Evolutionary conservation across 305 asterid genomes (phyloP), one percentile per base, ranked within the genome.

Genomic region (Stenogyne calaminthoides): DNA sequence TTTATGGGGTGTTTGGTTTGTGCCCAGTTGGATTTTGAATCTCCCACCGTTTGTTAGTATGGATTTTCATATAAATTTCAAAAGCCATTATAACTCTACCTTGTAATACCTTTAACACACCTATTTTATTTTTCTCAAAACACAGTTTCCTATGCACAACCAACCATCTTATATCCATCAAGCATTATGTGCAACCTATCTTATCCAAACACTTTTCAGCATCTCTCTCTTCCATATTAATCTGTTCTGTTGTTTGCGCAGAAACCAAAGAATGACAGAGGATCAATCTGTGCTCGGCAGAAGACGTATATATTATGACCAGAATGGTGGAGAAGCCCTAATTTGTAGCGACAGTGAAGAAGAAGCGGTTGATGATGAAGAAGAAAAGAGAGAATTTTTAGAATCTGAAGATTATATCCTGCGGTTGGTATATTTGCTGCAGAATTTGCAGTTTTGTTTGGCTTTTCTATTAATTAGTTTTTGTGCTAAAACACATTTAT

Each of bases 291-390:
- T 91, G 51, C 87, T 95, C 44, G 98, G 99, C 69, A 88, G 98
- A 82, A 89, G 98, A 77, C 88, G 99, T 83, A 95, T 95, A 63
- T 95, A 95, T 81, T 95, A 95, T 81, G 99, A 88, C 64, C 96
- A 86, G 76, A 86, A 65, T 81, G 93, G 96, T 27, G 98, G 99
- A 0, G 99, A 95, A 86, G 93, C 99, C 75, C 90, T 95, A 55
- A 91, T 95, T 79, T 89, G 95, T 76, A 95, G 99, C 81, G 99
- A 95, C 54, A 92, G 97, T 57, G 99, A 95, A 82, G 99, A 95
- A 79, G 99, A 95, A 78, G 80, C 86, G 6, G 82, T 70, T 70
- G 97, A 91, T 0, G 94, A 87, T 67, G 96, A 89, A 81, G 97
- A 91, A 68, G 95, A 88, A 74, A 92, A 92, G 87, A 88, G 78